Conservation (phyloP, 192 early-diverging fungal species). For the Chytriomyces sp. region DNA sequence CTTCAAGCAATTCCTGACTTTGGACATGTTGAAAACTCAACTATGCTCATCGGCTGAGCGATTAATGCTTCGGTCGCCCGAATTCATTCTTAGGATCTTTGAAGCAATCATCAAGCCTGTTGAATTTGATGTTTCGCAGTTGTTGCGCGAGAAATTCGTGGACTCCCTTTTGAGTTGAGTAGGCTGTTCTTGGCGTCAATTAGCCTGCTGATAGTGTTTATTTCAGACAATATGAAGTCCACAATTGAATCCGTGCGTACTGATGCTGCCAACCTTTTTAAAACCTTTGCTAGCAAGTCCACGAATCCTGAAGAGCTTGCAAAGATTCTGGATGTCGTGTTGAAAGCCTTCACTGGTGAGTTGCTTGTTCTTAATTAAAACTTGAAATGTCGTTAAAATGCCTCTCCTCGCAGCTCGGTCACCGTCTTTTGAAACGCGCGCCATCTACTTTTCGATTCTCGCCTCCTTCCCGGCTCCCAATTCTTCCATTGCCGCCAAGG, state of each 20-base stretch:
- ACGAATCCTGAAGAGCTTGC: conserved; percentile 53
- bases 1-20: conserved; percentile 56
- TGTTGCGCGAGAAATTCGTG: conserved; percentile 66
- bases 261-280: conserved; percentile 64
- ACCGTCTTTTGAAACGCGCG: conserved; percentile 70
- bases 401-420: conserved; percentile 28
- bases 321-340: conserved; percentile 61
- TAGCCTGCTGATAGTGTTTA: neutral
- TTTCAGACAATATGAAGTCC: conserved; percentile 61
- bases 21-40: conserved; percentile 55
- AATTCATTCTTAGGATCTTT: conserved; percentile 65
- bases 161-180: conserved; percentile 58
- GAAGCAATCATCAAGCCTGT: conserved; percentile 53
- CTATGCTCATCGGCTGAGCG: conserved; percentile 70
- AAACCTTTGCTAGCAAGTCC: conserved; percentile 53
- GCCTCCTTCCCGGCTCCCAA: conserved; percentile 40
- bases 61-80: conserved; percentile 84
- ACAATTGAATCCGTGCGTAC: conserved; percentile 59
- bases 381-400: conserved; percentile 9
- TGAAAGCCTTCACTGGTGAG: conserved; percentile 52
- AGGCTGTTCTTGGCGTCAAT: neutral
- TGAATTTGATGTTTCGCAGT: conserved; percentile 59
- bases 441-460: conserved; percentile 62
- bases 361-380: neutral
- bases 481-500: conserved; percentile 45